Conservation (phyloP, 2,329 filamentous ascomycete genomes). For the Penicillium sp. region DNA sequence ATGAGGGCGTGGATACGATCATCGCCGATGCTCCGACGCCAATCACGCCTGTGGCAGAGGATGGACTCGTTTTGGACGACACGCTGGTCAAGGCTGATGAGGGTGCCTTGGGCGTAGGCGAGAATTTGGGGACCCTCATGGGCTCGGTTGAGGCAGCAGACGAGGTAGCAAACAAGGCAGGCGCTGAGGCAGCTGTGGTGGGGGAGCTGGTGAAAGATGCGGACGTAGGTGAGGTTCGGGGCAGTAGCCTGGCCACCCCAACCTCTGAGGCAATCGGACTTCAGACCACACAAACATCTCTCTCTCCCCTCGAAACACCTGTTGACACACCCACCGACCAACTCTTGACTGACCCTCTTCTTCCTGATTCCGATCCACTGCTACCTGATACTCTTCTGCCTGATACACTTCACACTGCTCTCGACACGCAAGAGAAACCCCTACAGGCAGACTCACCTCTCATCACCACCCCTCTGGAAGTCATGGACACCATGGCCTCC, state of each 20-base stretch:
- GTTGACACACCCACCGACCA: constrained; percentile 16
- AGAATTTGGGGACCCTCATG: constrained; percentile 12
- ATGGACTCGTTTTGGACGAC: constrained; percentile 17
- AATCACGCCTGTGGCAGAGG: constrained; percentile 33
- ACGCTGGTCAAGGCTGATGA: constrained; percentile 16
- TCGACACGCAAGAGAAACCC: constrained; percentile 8
- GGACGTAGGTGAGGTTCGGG: constrained; percentile 11
- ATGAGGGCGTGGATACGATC: constrained; percentile 17
- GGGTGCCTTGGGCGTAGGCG: constrained; percentile 10
- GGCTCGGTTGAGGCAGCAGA: constrained; percentile 15
- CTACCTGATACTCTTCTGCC: constrained; percentile 13
- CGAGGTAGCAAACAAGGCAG: constrained; percentile 10
- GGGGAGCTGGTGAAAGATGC: constrained; percentile 3
- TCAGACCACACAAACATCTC: constrained; percentile 12
- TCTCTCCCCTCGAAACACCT: constrained; percentile 15
- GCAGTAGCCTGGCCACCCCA: constrained; percentile 21
- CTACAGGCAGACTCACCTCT: constrained; percentile 15
- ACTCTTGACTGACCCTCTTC: constrained; percentile 10
- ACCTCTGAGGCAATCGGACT: constrained; percentile 20
- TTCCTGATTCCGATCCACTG: too few relatives aligned
- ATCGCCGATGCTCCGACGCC: constrained; percentile 23
- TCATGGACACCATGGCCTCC: constrained; percentile 13
- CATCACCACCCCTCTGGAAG: constrained; percentile 10
- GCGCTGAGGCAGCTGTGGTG: constrained; percentile 5
- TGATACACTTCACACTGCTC: constrained; percentile 14